phyloP scores from a whole-genome alignment of 225 moss, liverwort and hornwort species.

The Bryoerythrophyllum caledonicum region DNA sequence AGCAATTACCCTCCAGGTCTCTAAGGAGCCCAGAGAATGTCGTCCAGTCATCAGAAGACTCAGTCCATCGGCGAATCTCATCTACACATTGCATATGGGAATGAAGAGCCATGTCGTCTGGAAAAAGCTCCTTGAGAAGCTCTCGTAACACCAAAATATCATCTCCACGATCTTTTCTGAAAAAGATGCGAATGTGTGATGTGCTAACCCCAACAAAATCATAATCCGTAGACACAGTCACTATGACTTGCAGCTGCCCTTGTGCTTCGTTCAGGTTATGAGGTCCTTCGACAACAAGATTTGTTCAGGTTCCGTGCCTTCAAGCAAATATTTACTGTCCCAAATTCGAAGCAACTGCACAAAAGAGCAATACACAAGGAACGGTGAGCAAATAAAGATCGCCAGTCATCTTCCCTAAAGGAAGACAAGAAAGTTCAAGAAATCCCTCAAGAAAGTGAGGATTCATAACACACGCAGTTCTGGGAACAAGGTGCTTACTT shows the following conservation, averaged over 20 bases:
- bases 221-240: conserved; percentile 58
- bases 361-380: conserved; percentile 2
- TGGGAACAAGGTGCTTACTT: too few species aligned
- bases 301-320: conserved; percentile 49
- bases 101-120: conserved; percentile 63
- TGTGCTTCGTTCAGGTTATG: conserved; percentile 94
- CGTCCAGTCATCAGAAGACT: conserved; percentile 93
- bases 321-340: conserved; percentile 56
- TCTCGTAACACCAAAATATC: conserved; percentile 78
- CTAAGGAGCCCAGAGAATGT: conserved; percentile 82
- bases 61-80: conserved; percentile 92
- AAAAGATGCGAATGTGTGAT: conserved; percentile 78
- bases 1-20: conserved; percentile 90
- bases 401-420: not conserved
- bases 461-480: not conserved
- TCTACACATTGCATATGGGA: conserved; percentile 80
- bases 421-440: not conserved
- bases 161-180: conserved; percentile 81
- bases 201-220: conserved; percentile 54
- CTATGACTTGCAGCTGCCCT: conserved; percentile 89
- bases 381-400: conserved; percentile 1
- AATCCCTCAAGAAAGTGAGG: not conserved
- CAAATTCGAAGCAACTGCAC: conserved; percentile 75
- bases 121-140: conserved; percentile 77
- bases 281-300: conserved; percentile 52